Conservation (phyloP, 169 alveolate genomes). For the Perkinsus olseni region DNA sequence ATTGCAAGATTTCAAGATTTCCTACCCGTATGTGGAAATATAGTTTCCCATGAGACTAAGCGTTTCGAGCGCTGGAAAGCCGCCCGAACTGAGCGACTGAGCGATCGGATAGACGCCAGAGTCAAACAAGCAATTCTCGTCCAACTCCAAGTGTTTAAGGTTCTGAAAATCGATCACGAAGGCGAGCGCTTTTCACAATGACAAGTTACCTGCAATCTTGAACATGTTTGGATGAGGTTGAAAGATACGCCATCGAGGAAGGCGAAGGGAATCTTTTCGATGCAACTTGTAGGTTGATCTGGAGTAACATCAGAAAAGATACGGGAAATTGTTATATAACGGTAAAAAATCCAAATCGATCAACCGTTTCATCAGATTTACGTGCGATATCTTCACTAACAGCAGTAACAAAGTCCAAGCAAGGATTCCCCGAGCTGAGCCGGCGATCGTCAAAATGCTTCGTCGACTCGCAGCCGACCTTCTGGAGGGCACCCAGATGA, state of each 20-base stretch:
- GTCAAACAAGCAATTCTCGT: neutral
- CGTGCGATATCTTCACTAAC: neutral
- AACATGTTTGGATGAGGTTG: neutral
- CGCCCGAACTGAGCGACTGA: neutral
- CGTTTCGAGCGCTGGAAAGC: neutral
- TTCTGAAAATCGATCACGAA: neutral
- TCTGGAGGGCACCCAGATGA: neutral
- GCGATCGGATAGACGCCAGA: neutral
- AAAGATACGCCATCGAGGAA: neutral
- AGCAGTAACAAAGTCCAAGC: neutral
- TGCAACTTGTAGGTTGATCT: neutral
- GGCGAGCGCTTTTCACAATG: neutral
- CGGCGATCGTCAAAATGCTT: neutral
- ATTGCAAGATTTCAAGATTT: neutral
- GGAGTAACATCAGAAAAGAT: neutral
- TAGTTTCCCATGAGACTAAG: neutral
- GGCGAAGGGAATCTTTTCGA: neutral
- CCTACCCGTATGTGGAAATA: neutral
- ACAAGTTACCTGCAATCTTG: neutral
- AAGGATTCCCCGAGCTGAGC: neutral
- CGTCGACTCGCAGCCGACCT: neutral
- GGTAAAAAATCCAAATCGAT: neutral
- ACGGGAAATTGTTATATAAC: too few species aligned
- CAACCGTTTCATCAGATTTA: neutral
- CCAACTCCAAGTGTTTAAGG: neutral